Conservation (phyloP, 1,284 basidiomycete species). For the Sanghuangporus baumii region DNA sequence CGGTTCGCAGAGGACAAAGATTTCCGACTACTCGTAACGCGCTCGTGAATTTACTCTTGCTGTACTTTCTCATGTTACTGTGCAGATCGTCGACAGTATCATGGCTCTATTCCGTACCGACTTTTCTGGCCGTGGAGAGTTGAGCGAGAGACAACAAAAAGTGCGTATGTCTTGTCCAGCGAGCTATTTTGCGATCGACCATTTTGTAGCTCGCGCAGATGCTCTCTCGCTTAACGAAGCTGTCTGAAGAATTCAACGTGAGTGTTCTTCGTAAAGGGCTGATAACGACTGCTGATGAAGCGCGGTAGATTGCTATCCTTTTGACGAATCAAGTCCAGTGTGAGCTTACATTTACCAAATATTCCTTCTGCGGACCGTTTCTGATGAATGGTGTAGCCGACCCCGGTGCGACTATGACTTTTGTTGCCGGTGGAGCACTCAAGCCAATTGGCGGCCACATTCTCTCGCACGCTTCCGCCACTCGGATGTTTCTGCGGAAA, state of each 20-base stretch:
- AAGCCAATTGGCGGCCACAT: slow-evolving; percentile 89
- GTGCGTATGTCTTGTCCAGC: slow-evolving; percentile 32
- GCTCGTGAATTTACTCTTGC: neutral
- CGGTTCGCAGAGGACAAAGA: slow-evolving; percentile 82
- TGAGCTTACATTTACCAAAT: slow-evolving; percentile 27
- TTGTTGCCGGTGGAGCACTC: slow-evolving; percentile 82
- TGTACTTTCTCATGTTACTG: slow-evolving; percentile 3
- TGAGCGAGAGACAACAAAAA: slow-evolving; percentile 91
- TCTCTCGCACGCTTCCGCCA: slow-evolving; percentile 81
- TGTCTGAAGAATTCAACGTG: slow-evolving; percentile 88
- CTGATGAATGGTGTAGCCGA: slow-evolving; percentile 51
- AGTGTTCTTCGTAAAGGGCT: slow-evolving; percentile 15
- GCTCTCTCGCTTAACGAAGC: slow-evolving; percentile 83
- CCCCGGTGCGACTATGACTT: slow-evolving; percentile 91
- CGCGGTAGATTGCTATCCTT: slow-evolving; percentile 71
- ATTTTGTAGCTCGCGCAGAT: slow-evolving; percentile 63
- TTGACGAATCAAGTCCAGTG: slow-evolving; percentile 93
- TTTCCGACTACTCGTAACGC: slow-evolving; percentile 59
- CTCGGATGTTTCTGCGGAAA: slow-evolving; percentile 82
- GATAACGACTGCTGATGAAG: neutral
- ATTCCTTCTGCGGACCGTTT: slow-evolving; percentile 10
- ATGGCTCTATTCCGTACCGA: slow-evolving; percentile 95
- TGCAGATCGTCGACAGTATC: slow-evolving; percentile 85
- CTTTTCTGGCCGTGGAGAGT: slow-evolving; percentile 85
- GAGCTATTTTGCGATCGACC: neutral